phyloP scores from a whole-genome alignment of 1,284 basidiomycete genomes.

The Cryptococcus hybrid region DNA sequence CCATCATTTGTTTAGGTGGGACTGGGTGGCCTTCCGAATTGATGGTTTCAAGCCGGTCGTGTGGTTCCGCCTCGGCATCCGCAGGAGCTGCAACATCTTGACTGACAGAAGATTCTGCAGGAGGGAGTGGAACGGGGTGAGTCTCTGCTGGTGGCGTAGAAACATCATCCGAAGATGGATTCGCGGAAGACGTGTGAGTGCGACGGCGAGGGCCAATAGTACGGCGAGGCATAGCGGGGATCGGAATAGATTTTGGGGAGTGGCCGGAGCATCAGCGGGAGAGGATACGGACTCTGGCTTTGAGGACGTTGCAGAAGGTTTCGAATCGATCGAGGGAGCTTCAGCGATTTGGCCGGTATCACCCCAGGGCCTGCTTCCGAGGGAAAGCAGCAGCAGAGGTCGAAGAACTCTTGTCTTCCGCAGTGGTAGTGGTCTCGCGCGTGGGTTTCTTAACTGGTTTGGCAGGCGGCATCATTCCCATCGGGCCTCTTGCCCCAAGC shows the following conservation, averaged over 20 bases:
- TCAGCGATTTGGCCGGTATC: not conserved
- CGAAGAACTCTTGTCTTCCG: not conserved
- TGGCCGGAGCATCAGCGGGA: not conserved
- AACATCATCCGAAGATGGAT: slow-evolving; percentile 3
- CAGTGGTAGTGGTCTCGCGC: not conserved
- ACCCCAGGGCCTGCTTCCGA: not conserved
- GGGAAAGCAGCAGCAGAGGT: not conserved
- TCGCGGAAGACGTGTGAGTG: slow-evolving; percentile 4
- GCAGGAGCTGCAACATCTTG: not conserved
- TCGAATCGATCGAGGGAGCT: no score
- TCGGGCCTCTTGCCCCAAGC: slow-evolving; percentile 51
- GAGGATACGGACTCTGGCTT: not conserved
- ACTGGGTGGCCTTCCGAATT: slow-evolving; percentile 23
- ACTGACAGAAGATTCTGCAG: not conserved
- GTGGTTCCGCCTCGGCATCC: slow-evolving; percentile 1
- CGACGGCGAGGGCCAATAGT: slow-evolving; percentile 38
- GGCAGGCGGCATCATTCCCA: slow-evolving; percentile 39
- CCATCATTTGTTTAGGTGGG: slow-evolving; percentile 43
- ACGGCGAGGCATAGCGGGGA: slow-evolving; percentile 41
- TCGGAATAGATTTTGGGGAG: slow-evolving; percentile 35
- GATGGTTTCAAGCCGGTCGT: slow-evolving; percentile 17
- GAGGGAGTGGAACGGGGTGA: not conserved
- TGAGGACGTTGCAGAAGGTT: no score
- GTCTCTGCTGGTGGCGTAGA: slow-evolving; percentile 5
- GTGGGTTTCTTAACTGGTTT: slow-evolving; percentile 28